Base-by-base conservation (phyloP, 2,329 filamentous ascomycete species). In the Neonectria hederae region DNA sequence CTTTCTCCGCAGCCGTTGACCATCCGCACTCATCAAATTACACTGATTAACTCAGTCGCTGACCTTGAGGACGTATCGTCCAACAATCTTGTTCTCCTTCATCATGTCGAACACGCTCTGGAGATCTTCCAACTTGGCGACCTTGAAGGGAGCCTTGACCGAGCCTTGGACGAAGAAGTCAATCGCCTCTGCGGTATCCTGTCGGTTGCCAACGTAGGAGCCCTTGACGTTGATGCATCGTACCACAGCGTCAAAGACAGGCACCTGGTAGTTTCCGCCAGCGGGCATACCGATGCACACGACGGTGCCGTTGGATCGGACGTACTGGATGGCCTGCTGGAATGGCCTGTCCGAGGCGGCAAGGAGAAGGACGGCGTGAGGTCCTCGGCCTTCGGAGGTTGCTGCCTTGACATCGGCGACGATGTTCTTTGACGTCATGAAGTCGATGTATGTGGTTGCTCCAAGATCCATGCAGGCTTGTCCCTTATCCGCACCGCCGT, bases 241-340 rank as follows among this genome's bases (percentile, higher is more conserved):
- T 17, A 62, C 60, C 9, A 62, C 60, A 13, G 60, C 48, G 42
- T 62, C 60, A 19, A 62, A 62, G 4, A 62, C 60, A 14, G 60
- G 60, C 13, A 58, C 54, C 19, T 62, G 54, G 54, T 58, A 54
- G 54, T 58, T 58, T 22, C 54, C 60, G 19, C 54, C 54, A n/a
- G 60, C 60, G 10, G 60, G 60, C 60, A 62, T 22, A 24, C 60
- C 60, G 30, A 62, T 58, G 22, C 60, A 62, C n/a, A 62, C 60
- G 17, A 62, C 48, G 0, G 54, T 58, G 42, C 60, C 60, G 24
- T 58, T 58, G 24, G 54, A 58, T 11, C 54, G 54, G 38, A 62
- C 60, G 48, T 62, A 62, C 28, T 62, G 60, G 42, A 57, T 58
- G 4, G 60, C 60, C 24, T 62, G 54, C 30, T 62, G 60, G 60